A percentile compares a stretch with the other conserved stretches of the same genome.
phyloP scores from a whole-genome alignment of 23 red algal species.

The Gracilaria vermiculophylla region DNA sequence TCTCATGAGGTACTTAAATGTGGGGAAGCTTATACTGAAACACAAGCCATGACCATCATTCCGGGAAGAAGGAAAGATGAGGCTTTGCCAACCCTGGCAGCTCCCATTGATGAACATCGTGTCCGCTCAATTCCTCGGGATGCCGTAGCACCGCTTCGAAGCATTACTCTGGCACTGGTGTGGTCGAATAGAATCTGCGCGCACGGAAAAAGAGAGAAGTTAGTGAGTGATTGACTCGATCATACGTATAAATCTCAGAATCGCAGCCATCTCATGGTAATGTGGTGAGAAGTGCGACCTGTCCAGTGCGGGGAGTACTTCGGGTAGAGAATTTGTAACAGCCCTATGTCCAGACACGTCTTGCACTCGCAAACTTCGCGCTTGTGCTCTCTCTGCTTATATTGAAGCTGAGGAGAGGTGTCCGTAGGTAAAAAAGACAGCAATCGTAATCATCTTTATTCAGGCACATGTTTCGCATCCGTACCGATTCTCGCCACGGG shows the following conservation, averaged over 20 bases:
- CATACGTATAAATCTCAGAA: neutral
- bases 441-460: too few relatives aligned
- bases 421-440: too few relatives aligned
- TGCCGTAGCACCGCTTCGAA: neutral
- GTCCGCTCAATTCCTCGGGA: conserved; percentile 20
- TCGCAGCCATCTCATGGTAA: neutral
- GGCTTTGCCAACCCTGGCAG: conserved; percentile 62
- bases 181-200: neutral
- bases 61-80: neutral
- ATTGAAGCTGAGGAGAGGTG: too few relatives aligned
- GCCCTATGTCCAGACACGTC: too few relatives aligned
- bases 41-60: conserved; percentile 26
- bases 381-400: too few relatives aligned
- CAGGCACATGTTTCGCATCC: too few relatives aligned
- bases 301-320: neutral
- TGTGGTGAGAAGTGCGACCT: neutral
- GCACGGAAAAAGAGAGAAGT: neutral
- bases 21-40: conserved; percentile 32
- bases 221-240: neutral
- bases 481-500: too few relatives aligned
- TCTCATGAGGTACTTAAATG: neutral
- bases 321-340: too few relatives aligned
- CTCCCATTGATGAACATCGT: conserved; percentile 13
- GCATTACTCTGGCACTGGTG: neutral
- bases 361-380: too few relatives aligned